These are phyloP conservation scores for Chenopodium berlandieri DNA, from an alignment of 148 eudicot species.

Conservation along the genomic window DNA sequence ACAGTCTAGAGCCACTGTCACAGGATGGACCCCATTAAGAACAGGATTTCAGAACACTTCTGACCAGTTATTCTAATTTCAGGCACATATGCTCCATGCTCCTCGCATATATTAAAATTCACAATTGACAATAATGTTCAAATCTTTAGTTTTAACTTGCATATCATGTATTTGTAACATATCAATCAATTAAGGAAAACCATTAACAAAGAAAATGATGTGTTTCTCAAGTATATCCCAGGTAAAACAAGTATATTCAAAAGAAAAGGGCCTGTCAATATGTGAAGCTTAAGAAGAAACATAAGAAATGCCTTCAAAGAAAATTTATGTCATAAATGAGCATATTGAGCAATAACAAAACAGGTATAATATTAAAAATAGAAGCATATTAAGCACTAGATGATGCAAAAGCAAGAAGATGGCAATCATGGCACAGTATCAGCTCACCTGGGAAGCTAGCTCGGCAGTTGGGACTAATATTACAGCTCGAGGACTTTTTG, in stretches of 20 bases:
- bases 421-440: not conserved
- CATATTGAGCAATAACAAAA: not conserved
- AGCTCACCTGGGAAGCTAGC: constrained; percentile 84
- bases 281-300: not conserved
- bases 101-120: no score
- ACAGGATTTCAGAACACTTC: not conserved
- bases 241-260: not conserved
- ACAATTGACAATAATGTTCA: not conserved
- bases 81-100: not conserved
- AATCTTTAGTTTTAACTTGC: not conserved
- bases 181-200: not conserved
- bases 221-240: not conserved
- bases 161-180: not conserved
- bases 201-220: not conserved
- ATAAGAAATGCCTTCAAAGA: not conserved
- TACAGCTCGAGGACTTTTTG: constrained; percentile 80
- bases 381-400: not conserved
- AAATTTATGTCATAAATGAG: not conserved
- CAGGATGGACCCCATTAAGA: not conserved
- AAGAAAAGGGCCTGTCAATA: not conserved
- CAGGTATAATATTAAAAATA: not conserved
- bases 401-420: not conserved
- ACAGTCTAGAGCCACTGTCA: not conserved
- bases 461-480: constrained; percentile 95
- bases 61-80: not conserved